These are phyloP conservation scores for Volvox carteri DNA, from an alignment of 163 green algal species.

Conservation along the genomic window DNA sequence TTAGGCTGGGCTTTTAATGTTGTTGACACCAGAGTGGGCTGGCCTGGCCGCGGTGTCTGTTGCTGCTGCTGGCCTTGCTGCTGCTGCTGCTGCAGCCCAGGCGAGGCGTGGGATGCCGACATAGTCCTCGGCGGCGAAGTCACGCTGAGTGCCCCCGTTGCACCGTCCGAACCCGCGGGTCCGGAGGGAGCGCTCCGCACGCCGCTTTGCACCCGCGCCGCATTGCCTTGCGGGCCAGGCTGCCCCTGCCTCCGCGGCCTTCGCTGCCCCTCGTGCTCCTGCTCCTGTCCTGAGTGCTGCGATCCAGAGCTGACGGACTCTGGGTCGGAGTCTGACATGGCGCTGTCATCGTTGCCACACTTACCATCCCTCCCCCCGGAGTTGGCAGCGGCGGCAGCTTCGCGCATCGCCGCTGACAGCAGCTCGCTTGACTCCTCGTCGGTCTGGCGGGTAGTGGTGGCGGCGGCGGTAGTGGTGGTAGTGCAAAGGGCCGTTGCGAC, in stretches of 20 bases:
- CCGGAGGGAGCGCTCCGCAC: background rate
- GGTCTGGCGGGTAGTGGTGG: slow-evolving; percentile 12
- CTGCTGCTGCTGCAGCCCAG: background rate
- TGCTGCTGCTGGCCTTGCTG: background rate
- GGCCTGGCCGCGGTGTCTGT: background rate
- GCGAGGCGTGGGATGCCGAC: slow-evolving; percentile 3
- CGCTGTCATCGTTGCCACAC: background rate
- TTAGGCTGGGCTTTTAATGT: background rate
- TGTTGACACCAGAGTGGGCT: background rate
- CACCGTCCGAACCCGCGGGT: background rate
- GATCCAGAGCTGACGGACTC: slow-evolving; percentile 36
- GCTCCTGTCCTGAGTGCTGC: background rate
- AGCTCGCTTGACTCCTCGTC: slow-evolving; percentile 45
- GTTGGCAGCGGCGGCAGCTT: background rate
- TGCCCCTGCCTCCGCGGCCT: background rate
- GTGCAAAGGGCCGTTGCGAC: too few relatives aligned
- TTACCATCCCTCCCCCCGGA: background rate
- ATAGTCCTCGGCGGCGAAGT: background rate
- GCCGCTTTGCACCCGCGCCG: background rate
- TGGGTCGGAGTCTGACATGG: slow-evolving; percentile 11
- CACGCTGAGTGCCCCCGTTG: background rate
- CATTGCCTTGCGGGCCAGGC: background rate
- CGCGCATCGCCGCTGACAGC: background rate
- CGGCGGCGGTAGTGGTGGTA: background rate
- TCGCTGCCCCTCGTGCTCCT: background rate